phyloP scores from a whole-genome alignment of 805 yeast genomes.

The Pichia occidentalis region DNA sequence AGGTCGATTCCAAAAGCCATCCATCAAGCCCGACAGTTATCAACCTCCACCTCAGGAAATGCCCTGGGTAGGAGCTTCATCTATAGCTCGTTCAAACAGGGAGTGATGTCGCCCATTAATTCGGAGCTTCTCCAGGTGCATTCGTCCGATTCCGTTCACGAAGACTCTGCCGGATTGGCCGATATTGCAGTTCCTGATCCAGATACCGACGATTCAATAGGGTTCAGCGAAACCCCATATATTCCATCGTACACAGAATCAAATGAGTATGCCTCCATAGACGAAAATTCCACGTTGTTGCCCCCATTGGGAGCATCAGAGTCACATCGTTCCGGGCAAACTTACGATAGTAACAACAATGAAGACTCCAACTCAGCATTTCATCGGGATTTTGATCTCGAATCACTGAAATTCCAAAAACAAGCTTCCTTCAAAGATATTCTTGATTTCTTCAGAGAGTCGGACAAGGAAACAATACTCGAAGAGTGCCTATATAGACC shows the following conservation, averaged over 20 bases:
- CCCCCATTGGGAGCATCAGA: too few species aligned
- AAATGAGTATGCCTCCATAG: neutral
- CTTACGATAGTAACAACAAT: conserved; percentile 11
- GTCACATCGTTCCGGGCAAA: conserved; percentile 1
- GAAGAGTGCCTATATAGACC: conserved; percentile 33
- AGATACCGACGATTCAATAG: conserved; percentile 7
- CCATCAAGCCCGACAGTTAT: conserved; percentile 12
- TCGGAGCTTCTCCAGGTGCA: conserved; percentile 30
- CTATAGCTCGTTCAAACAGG: conserved; percentile 29
- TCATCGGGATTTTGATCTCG: conserved; percentile 9
- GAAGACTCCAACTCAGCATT: neutral
- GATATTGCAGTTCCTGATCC: conserved; percentile 44
- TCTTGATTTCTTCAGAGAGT: conserved; percentile 7
- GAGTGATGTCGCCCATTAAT: conserved; percentile 29
- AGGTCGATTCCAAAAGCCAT: conserved; percentile 10
- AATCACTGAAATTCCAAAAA: conserved; percentile 7
- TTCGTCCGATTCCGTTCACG: conserved; percentile 45
- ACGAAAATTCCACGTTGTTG: conserved; percentile 3
- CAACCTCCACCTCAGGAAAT: conserved; percentile 26
- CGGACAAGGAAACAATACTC: conserved; percentile 21
- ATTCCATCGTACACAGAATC: neutral
- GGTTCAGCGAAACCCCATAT: neutral
- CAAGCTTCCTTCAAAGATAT: conserved; percentile 2
- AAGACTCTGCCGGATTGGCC: conserved; percentile 51
- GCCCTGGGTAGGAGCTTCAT: conserved; percentile 36